Evolutionary conservation across 495 filamentous ascomycete species (phyloP).

Genomic region (Aspergillus incahuasiensis): DNA sequence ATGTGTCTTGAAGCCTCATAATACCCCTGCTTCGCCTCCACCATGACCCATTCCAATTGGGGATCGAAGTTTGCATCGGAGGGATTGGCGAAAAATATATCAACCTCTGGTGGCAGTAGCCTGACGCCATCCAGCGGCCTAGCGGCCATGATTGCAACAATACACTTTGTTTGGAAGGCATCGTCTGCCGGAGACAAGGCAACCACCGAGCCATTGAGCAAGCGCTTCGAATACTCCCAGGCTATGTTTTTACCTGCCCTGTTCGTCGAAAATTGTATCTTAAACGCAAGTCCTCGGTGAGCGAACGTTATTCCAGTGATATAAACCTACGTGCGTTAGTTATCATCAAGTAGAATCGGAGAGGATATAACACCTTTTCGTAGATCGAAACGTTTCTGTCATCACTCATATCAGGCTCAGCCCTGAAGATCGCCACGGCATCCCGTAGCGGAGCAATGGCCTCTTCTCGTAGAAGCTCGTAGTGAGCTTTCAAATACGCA

Average conservation of each 20-base stretch:
- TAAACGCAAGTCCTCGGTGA: conserved; percentile 56
- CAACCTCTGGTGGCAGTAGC: conserved; percentile 64
- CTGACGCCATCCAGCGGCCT: conserved; percentile 58
- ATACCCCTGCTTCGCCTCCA: conserved; percentile 66
- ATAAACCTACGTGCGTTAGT: conserved; percentile 49
- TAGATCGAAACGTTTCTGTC: conserved; percentile 61
- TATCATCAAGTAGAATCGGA: background rate
- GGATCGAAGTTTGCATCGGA: conserved; percentile 66
- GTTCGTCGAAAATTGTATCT: conserved; percentile 65
- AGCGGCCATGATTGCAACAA: conserved; percentile 69
- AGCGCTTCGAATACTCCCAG: conserved; percentile 72
- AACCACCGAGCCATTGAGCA: conserved; percentile 65
- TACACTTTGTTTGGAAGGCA: conserved; percentile 59
- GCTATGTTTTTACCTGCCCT: conserved; percentile 63
- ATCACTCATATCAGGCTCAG: conserved; percentile 46
- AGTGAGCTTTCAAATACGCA: conserved; percentile 58
- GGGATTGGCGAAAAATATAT: conserved; percentile 63
- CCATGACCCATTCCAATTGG: conserved; percentile 67
- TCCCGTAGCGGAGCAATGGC: conserved; percentile 53
- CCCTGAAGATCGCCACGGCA: conserved; percentile 48
- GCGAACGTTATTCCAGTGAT: conserved; percentile 60
- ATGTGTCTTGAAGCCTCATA: conserved; percentile 71
- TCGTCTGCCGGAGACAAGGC: conserved; percentile 63
- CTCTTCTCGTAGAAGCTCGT: conserved; percentile 64
- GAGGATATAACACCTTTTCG: conserved; percentile 52